A percentile compares a stretch with the other conserved stretches of the same genome.
Evolutionary conservation across 1,284 basidiomycete genomes (phyloP).

Genomic region (Gymnopus androsaceus): DNA sequence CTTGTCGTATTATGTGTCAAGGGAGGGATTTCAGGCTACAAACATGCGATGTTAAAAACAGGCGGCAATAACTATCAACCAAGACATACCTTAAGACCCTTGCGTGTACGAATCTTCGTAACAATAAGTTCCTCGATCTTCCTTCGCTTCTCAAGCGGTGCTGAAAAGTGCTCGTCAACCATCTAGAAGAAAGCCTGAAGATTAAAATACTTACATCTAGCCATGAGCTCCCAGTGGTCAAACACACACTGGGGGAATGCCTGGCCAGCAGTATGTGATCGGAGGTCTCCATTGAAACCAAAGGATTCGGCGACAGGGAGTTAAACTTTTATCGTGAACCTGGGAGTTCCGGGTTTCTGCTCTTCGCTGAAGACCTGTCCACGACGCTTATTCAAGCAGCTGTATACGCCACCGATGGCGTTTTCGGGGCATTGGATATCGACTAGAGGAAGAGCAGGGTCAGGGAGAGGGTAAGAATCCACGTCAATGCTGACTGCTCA

Average conservation of each 20-base stretch:
- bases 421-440: conserved; percentile 99
- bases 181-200: conserved; percentile 26
- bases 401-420: conserved; percentile 98
- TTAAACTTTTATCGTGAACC: conserved; percentile 99
- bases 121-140: conserved; percentile 93
- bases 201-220: conserved; percentile 65
- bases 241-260: conserved; percentile 98
- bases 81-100: conserved; percentile 82
- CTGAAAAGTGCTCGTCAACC: conserved; percentile 34
- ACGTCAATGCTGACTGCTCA: conserved; percentile 33
- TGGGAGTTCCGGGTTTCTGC: conserved; percentile 95
- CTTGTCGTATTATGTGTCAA: conserved; percentile 94
- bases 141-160: conserved; percentile 81
- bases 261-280: conserved; percentile 92
- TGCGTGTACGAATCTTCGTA: conserved; percentile 81
- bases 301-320: conserved; percentile 97
- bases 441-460: conserved; percentile 46
- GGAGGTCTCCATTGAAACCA: conserved; percentile 97
- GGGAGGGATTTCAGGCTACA: conserved; percentile 75
- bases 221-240: conserved; percentile 89
- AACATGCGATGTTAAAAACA: too few species aligned
- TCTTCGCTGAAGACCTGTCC: conserved; percentile 99
- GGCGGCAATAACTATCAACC: not conserved
- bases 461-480: not conserved
- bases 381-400: conserved; percentile 93